Conservation (phyloP, 495 filamentous ascomycete species). For the Aspergillus bertholletiae region DNA sequence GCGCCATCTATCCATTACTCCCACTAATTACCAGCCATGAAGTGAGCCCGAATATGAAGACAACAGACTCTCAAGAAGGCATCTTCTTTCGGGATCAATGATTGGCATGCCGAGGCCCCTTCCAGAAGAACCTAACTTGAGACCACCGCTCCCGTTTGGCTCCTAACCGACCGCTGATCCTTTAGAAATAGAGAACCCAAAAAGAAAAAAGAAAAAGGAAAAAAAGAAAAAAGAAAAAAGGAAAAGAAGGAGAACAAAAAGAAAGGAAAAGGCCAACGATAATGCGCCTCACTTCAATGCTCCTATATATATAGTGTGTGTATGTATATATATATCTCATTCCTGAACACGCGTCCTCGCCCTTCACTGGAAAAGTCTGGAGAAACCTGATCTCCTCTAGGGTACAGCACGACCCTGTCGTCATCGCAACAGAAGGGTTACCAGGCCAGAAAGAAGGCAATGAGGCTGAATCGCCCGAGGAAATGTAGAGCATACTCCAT, state of each 20-base stretch:
- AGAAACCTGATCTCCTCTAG: background rate
- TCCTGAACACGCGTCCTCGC: slow-evolving; percentile 29
- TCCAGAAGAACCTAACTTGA: too few species aligned
- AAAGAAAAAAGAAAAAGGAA: too few species aligned
- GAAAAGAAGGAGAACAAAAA: background rate
- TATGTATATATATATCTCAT: too few species aligned
- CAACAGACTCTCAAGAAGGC: too few species aligned
- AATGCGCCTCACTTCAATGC: background rate
- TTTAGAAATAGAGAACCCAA: too few species aligned
- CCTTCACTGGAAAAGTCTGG: background rate
- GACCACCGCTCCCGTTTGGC: too few species aligned
- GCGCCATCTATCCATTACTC: too few species aligned
- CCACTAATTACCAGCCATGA: too few species aligned
- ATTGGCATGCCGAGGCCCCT: too few species aligned
- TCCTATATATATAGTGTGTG: slow-evolving; percentile 1
- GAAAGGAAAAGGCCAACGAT: background rate
- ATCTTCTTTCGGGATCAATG: too few species aligned
- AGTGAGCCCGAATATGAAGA: too few species aligned
- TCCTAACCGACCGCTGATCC: too few species aligned
- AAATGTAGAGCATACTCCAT: background rate
- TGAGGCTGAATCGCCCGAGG: background rate
- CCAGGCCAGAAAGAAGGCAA: background rate
- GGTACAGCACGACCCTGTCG: background rate
- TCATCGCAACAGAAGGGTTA: background rate
- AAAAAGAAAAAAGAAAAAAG: background rate